Base-by-base conservation (phyloP, 202 grass and related monocot species). In the Bolboschoenoplectus hybrid region DNA sequence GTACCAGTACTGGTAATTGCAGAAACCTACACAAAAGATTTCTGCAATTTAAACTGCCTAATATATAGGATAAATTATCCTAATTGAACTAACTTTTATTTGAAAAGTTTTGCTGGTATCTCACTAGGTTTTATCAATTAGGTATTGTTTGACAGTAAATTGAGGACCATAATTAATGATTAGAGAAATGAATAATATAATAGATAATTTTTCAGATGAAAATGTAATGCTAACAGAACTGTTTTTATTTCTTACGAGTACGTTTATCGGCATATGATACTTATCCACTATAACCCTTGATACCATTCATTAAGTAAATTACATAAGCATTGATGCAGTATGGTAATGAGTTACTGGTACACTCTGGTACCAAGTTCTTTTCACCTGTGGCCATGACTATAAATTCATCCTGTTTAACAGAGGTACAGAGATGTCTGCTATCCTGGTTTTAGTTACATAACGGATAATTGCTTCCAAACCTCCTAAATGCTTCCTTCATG, bases 31-130 rank as follows among this genome's bases (percentile, higher is more conserved):
- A 35, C 26, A 26, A 26, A 26, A 26, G 26, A 43, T 46, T 9
- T 46, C 9, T 65, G 2, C 2, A 69, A 69, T 41, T 17, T 69
- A n/a, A 72, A 47, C 35, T 75, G 71, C 72, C 47, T 75, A 75
- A 35, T 13, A 32, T 7, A 55, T 12, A 51, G 44, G 71, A 74
- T 46, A 74, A 52, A 51, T 52, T 36, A 53, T 52, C 41, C 45
- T 3, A 35, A 35, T 47, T 53, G 26, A 76, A 55, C 51, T 76
- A 76, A 75, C n/a, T 13, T 47, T 6, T 38, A 19, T 53, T 38
- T 35, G 49, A 76, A 4, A 50, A 53, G 47, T 77, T 11, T 53
- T 53, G 2, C 26, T 35, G 49, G 1, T 55, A 36, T 76, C 9
- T 74, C 72, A 12, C 26, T 36, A 36, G 26, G 1, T 49, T 76